Base-by-base conservation (phyloP, 2,329 filamentous ascomycete species). In the Aspergillus bombycis region DNA sequence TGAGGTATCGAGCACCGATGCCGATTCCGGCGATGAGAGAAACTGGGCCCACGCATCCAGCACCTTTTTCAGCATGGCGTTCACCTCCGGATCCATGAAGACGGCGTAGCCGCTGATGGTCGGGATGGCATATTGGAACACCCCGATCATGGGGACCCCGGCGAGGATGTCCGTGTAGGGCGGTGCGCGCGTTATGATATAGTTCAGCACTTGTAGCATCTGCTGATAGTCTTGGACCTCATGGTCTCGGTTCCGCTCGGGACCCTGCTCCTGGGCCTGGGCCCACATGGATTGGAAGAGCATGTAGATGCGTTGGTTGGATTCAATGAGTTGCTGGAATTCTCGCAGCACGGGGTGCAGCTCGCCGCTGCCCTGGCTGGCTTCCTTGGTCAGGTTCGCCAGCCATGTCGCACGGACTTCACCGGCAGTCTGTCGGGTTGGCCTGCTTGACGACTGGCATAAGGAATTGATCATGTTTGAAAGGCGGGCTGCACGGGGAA, bases 1-100 rank as follows among this genome's bases (percentile, higher is more conserved):
- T 1, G 28, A 14, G 12, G 43, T 34, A 38, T 21, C 26, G 8
- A 62, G 48, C 3, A 53, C 55, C 3, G 36, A 43, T 23, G 48
- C 48, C 8, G 48, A 62, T 14, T 45, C 61, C 6, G 61, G n/a
- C 4, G 48, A 55, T 8, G 19, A 23, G 3, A 62, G 46, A 32
- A 43, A 57, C 16, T 16, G 3, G 6, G 38, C 38, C 55, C 55
- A 57, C 19, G 8, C 28, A 21, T 57, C 36, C 6, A 57, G 55
- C 3, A 57, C 21, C 28, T 57, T 57, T 16, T 57, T 57, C 6
- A 52, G 28, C 48, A 52, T 52, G 48, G 26, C 2, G 48, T 52
- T 52, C 14, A 52, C 43, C 43, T 46, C 43, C 4, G 43, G 43
- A 2, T 46, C 43, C 3, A 46, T 23, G n/a, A 46, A 46, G 11